Base-by-base conservation (phyloP, 139 green algal species). In the Volvox africanus region DNA sequence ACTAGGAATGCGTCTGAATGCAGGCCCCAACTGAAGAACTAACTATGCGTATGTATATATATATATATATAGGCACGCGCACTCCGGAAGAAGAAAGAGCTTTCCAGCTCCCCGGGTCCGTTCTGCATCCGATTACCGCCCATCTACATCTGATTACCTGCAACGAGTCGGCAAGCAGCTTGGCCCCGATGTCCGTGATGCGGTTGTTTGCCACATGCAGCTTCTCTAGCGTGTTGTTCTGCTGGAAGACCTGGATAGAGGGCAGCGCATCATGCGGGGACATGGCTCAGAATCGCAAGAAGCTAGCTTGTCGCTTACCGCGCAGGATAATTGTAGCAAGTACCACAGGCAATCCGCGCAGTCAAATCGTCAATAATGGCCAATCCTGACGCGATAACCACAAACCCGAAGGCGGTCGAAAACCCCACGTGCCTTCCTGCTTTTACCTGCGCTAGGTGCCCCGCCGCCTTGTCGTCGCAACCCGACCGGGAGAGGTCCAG, bases 151-250 rank as follows among this genome's bases (percentile, higher is more conserved):
- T 22, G 21, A 84, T 1, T 32, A 94, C 92, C 89, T 94, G 89
- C 76, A 94, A 86, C 24, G 92, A 82, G 50, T 93, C 91, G 28
- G 87, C 91, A 22, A 94, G 78, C 30, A 91, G 30, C 82, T 94
- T 92, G 9, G 89, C 92, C 20, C 92, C 92, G 1, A 68, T 35
- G 69, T 94, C 92, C n/a, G 91, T 93, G 30, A 95, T 93, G 86
- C 89, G 89, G 44, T 88, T 94, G 88, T 93, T 75, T 35, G 36
- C 90, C 26, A 93, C 26, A 21, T 61, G 22, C 36, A 94, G 80
- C 62, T 76, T 37, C 80, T 93, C 89, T 80, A 94, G 86, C 26
- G 82, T 82, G 61, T 85, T 83, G 86, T 87, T 92, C 73, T 83
- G 73, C 50, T 90, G 86, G 9, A 90, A 75, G 0, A 75, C 86